A percentile compares a stretch with the other conserved stretches of the same genome.
Conservation (phyloP, 495 filamentous ascomycete genomes). For the Tuber microsphaerosporum region DNA sequence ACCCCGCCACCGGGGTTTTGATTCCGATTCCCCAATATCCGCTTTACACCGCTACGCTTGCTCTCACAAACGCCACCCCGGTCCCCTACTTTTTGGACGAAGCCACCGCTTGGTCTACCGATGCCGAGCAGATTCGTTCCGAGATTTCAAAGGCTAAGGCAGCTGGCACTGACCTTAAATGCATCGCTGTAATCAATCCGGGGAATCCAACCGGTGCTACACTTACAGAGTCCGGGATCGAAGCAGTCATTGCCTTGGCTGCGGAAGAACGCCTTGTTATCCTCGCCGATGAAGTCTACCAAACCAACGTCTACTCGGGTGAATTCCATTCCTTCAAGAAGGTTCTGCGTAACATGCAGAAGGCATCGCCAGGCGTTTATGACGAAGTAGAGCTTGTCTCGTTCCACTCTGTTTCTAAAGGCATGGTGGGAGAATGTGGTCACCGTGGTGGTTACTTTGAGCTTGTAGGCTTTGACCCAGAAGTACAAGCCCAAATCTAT, state of each 20-base stretch:
- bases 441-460: constrained; percentile 98
- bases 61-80: constrained; percentile 73
- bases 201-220: constrained; percentile 94
- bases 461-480: constrained; percentile 74
- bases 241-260: constrained; percentile 72
- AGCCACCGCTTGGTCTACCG: constrained; percentile 74
- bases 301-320: constrained; percentile 94
- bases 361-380: constrained; percentile 63
- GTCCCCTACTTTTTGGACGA: constrained; percentile 94
- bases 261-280: constrained; percentile 79
- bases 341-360: constrained; percentile 73
- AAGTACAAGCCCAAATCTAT: constrained; percentile 89
- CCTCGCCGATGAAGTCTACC: constrained; percentile 95
- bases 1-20: constrained; percentile 72
- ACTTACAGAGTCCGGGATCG: constrained; percentile 68
- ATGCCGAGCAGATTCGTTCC: constrained; percentile 63
- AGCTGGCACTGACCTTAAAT: constrained; percentile 75
- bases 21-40: constrained; percentile 97
- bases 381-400: constrained; percentile 81
- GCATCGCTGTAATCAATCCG: constrained; percentile 95
- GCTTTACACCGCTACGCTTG: constrained; percentile 88
- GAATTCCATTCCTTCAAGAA: constrained; percentile 93
- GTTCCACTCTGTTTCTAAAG: constrained; percentile 81
- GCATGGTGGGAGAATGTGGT: constrained; percentile 96
- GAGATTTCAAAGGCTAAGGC: constrained; percentile 63